Base-by-base conservation (phyloP, 2,329 filamentous ascomycete species). In the Colletotrichum paranaense region DNA sequence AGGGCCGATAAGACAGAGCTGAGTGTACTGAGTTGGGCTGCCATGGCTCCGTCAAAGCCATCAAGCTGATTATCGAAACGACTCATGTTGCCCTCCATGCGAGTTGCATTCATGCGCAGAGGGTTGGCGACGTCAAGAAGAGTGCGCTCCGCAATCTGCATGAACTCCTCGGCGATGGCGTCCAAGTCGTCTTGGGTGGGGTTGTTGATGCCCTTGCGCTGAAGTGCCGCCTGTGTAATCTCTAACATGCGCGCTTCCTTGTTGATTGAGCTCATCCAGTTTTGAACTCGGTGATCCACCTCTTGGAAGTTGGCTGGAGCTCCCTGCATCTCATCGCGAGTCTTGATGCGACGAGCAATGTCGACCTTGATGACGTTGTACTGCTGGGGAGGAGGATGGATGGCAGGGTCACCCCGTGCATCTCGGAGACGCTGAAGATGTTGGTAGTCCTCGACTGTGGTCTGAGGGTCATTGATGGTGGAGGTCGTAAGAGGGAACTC, bases 281-380 rank as follows among this genome's bases (percentile, higher is more conserved):
- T 30, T 28, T 73, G 71, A n/a, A 73, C 56, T 64, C 71, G 60
- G 6, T 56, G 46, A 35, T 71, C 71, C 35, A 66, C 49, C 55
- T 71, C 60, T 71, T 65, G 16, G 7, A 71, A 56, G 19, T 35
- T 35, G 46, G 19, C n/a, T 16, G 67, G 62, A 28, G 79, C 65
- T 67, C 74, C 24, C 53, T 78, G 28, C 75, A 75, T 52, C 26
- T 78, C 75, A 73, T 85, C 82, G 2, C 84, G 83, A 22, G 82
- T 79, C 4, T 77, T 76, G 58, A 86, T 84, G 5, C 76, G 76
- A 4, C 80, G 80, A 3, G 80, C 75, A 19, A 84, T 80, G 24
- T 82, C 77, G 11, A 84, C 77, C 0, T 76, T 77, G 0, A 84
- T 60, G 0, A 76, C 38, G 1, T 74, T 75, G 55, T 81, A 82